Evolutionary conservation across 73 alveolate genomes (phyloP), one percentile per base, ranked within the genome.

Genomic region (Vitrella brassicaformis): DNA sequence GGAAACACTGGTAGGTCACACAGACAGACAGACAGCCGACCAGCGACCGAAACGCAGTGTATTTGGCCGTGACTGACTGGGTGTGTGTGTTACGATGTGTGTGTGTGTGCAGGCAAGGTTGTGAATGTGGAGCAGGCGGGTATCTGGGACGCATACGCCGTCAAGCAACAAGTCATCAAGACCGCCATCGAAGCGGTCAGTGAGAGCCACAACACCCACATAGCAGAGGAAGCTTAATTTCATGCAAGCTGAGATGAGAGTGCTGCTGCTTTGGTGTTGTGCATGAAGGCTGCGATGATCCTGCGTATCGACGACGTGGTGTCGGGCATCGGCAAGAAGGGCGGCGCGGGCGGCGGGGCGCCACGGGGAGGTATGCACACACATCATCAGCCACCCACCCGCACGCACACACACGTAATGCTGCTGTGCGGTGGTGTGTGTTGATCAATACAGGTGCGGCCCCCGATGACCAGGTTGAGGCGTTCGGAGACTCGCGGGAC

Each of bases 1-100:
- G 99, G 99, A 66, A 92, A 94, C 78, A 87, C 94, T 30, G 99
- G 99, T n/a, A n/a, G n/a, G n/a, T n/a, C n/a, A n/a, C n/a, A n/a
- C n/a, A n/a, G n/a, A n/a, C n/a, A n/a, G n/a, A n/a, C n/a, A n/a
- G n/a, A n/a, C n/a, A n/a, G n/a, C n/a, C n/a, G n/a, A n/a, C n/a
- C n/a, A n/a, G n/a, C n/a, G n/a, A n/a, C n/a, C n/a, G n/a, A n/a
- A n/a, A n/a, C n/a, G n/a, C n/a, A n/a, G n/a, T n/a, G n/a, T n/a
- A n/a, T n/a, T n/a, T n/a, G n/a, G n/a, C n/a, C n/a, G n/a, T n/a
- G 92, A 86, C 56, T 82, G 79, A 27, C 81, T 84, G 31, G 82
- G 74, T 85, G 86, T 71, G 74, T 97, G 98, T 67, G 87, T 94
- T 69, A 96, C 91, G n/a, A n/a, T n/a, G n/a, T n/a, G n/a, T n/a